Conservation (phyloP, 1,284 basidiomycete species). For the Malassezia furfur region DNA sequence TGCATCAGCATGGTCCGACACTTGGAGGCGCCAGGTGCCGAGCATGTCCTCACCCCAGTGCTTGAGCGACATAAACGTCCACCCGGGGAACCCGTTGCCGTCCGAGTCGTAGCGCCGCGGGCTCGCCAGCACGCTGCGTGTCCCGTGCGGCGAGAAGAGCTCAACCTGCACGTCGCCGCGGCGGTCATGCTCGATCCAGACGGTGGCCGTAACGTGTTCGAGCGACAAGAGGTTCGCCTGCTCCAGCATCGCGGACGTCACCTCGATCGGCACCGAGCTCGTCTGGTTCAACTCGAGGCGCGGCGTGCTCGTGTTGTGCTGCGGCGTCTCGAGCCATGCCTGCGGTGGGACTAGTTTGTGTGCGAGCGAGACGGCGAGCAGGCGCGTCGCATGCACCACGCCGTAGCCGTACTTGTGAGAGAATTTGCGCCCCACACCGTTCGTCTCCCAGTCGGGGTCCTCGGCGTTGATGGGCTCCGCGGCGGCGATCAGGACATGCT, state of each 20-base stretch:
- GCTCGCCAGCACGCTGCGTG: constrained; percentile 73
- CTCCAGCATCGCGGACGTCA: constrained; percentile 64
- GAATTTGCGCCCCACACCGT: constrained; percentile 66
- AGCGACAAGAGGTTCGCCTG: constrained; percentile 72
- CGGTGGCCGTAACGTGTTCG: constrained; percentile 84
- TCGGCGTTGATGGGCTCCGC: constrained; percentile 72
- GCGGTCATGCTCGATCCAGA: constrained; percentile 79
- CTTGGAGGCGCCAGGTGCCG: constrained; percentile 78
- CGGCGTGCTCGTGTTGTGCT: constrained; percentile 51
- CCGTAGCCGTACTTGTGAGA: constrained; percentile 99
- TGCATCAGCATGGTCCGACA: constrained; percentile 46
- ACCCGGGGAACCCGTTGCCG: constrained; percentile 69
- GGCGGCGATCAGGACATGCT: constrained; percentile 74
- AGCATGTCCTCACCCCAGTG: constrained; percentile 94
- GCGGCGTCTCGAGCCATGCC: constrained; percentile 57
- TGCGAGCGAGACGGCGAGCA: constrained; percentile 67
- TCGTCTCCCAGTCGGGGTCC: constrained; percentile 90
- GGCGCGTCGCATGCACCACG: constrained; percentile 70
- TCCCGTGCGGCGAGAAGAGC: constrained; percentile 71
- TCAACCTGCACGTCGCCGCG: constrained; percentile 91
- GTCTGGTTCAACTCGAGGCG: constrained; percentile 29
- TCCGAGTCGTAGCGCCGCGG: constrained; percentile 63
- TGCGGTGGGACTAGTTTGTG: constrained; percentile 92
- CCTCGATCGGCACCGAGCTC: constrained; percentile 52
- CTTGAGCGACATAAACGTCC: constrained; percentile 96